Base-by-base conservation (phyloP, 352 stramenopile genomes). In the Pythium angustatum region DNA sequence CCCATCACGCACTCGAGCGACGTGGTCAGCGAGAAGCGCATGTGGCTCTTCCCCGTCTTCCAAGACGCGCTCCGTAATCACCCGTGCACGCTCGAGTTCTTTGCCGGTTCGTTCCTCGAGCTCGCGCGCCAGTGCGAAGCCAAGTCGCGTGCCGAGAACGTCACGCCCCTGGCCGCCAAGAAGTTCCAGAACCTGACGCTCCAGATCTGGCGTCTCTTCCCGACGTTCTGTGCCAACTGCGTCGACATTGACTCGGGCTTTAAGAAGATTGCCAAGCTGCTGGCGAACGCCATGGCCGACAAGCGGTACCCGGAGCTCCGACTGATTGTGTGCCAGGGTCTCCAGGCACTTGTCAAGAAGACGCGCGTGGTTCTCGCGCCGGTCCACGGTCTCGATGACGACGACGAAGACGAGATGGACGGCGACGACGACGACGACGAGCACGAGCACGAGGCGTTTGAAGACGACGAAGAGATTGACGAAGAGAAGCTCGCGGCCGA, bases 261-360 rank as follows among this genome's bases (percentile, higher is more conserved):
- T 62, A 93, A 93, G 77, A 90, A 83, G 65, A 77, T 96, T 41
- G 87, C 87, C 47, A 96, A 96, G 81, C 65, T 90, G 38, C 74
- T 96, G 10, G 85, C 85, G 15, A 96, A 92, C 50, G 87, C 87
- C 36, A 93, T 96, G 84, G 79, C 79, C 30, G 87, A 96, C 71
- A 83, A 94, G 73, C 85, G 87, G 28, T 94, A 91, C 68, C 87
- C 87, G 2, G 83, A 93, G 62, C 71, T 96, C 51, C 87, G 85
- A 19, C 77, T 93, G 36, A 75, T 83, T 28, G 84, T 96, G n/a
- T 96, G 87, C 64, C 85, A 93, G 63, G 87, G 87, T 66, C 82
- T 96, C 12, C 83, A 93, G 58, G 79, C 75, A 6, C 75, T 96
- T 9, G 80, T 96, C 30, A 94, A 93, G 69, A 76, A 73, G 30